Percentiles rank a stretch among this genome's conserved stretches.
These are phyloP conservation scores for Noccaea bulbosa DNA, from an alignment of 345 rosid genomes.

Conservation along the genomic window DNA sequence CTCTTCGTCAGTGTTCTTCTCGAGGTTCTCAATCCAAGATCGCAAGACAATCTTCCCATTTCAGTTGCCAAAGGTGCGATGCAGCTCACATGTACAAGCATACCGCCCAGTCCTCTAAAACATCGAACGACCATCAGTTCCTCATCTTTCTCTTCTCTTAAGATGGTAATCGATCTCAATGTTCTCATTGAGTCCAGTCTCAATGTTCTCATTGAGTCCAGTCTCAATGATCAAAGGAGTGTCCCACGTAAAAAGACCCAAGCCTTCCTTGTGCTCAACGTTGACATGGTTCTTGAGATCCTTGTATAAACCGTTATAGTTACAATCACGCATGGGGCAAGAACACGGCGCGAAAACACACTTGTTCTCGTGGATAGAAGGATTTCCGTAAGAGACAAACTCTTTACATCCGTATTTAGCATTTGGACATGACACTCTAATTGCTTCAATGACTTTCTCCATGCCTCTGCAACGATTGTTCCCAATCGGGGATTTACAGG, in stretches of 20 bases:
- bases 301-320: background rate
- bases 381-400: background rate
- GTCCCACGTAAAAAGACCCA: background rate
- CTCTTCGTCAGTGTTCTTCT: background rate
- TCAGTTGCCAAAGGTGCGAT: background rate
- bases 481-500: conserved; percentile 46
- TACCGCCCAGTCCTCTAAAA: background rate
- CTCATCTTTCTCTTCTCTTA: background rate
- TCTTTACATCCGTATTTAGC: background rate
- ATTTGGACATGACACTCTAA: background rate
- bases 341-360: background rate
- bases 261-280: background rate
- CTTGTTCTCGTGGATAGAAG: background rate
- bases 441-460: background rate
- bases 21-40: background rate
- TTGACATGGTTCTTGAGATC: background rate
- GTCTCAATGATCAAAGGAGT: background rate
- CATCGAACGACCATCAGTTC: conserved; percentile 2
- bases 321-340: background rate
- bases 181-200: no score
- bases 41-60: background rate
- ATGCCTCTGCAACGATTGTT: conserved; percentile 22
- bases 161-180: background rate
- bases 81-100: background rate
- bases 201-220: background rate